Evolutionary conservation across 1,139 yeast genomes (phyloP).

Genomic region (Cylindricascospora bacillispora): DNA sequence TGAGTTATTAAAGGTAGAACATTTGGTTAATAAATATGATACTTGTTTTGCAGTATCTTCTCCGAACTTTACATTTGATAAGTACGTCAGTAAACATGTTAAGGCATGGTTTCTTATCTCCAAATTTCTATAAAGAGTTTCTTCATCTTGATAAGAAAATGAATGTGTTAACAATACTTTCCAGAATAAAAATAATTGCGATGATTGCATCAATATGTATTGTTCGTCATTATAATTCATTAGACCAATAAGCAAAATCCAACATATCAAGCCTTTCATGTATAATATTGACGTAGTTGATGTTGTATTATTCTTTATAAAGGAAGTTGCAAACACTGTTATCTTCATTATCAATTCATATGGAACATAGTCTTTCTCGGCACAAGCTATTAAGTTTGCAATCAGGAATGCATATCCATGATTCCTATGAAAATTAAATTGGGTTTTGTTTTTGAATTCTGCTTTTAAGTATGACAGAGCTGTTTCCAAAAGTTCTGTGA

Average conservation of each 20-base stretch:
- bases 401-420: slow-evolving; percentile 32
- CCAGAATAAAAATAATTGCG: slow-evolving; percentile 73
- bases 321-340: slow-evolving; percentile 25
- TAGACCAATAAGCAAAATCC: slow-evolving; percentile 69
- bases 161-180: slow-evolving; percentile 55
- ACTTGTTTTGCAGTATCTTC: slow-evolving; percentile 32
- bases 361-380: slow-evolving; percentile 28
- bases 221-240: slow-evolving; percentile 51
- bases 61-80: slow-evolving; percentile 26
- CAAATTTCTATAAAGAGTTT: slow-evolving; percentile 32
- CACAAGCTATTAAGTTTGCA: slow-evolving; percentile 26
- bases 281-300: slow-evolving; percentile 25
- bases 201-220: slow-evolving; percentile 55
- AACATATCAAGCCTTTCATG: slow-evolving; percentile 37
- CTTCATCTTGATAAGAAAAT: slow-evolving; percentile 23
- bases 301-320: slow-evolving; percentile 25
- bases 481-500: slow-evolving; percentile 21
- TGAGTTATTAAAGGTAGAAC: slow-evolving; percentile 25
- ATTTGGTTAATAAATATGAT: slow-evolving; percentile 32
- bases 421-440: slow-evolving; percentile 27
- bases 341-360: slow-evolving; percentile 27
- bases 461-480: slow-evolving; percentile 23
- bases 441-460: slow-evolving; percentile 27
- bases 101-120: slow-evolving; percentile 37
- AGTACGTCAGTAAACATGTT: slow-evolving; percentile 34